Evolutionary conservation across 1,284 basidiomycete genomes (phyloP).

Genomic region (Cystobasidiaceae sp.): DNA sequence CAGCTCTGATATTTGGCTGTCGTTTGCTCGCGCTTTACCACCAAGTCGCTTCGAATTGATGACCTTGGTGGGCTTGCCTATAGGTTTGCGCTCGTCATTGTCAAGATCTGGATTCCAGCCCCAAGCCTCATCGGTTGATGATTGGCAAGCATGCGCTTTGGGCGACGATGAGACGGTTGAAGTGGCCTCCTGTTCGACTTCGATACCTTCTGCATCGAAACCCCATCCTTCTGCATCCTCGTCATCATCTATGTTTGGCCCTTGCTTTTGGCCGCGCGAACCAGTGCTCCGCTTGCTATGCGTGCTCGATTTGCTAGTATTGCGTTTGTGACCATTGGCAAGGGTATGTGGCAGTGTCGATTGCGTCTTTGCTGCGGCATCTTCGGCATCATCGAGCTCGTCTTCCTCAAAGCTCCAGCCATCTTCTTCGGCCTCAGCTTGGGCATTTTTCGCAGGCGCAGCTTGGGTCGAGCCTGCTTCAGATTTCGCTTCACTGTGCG

Average conservation of each 20-base stretch:
- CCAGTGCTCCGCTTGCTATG: too few species aligned
- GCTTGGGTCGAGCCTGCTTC: too few species aligned
- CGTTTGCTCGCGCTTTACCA: conserved; percentile 29
- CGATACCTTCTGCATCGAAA: background rate
- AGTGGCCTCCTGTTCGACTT: background rate
- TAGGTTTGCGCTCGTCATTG: background rate
- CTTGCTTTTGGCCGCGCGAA: too few species aligned
- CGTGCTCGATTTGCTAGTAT: background rate
- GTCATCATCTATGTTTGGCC: too few species aligned
- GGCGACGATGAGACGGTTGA: background rate
- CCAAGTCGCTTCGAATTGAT: conserved; percentile 12
- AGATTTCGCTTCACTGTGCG: too few species aligned
- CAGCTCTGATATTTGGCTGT: too few species aligned
- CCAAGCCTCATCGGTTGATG: background rate
- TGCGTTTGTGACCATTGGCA: background rate
- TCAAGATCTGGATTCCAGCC: conserved; percentile 2
- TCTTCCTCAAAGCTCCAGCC: background rate
- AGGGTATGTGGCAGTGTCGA: background rate
- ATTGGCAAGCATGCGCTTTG: conserved; percentile 1
- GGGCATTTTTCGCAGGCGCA: too few species aligned
- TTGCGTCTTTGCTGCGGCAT: too few species aligned
- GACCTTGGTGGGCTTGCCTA: conserved; percentile 13
- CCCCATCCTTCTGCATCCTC: background rate
- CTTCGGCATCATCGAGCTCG: too few species aligned
- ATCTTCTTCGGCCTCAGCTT: too few species aligned